These are phyloP conservation scores for Perkinsus olseni DNA, from an alignment of 169 alveolate genomes.

Conservation along the genomic window DNA sequence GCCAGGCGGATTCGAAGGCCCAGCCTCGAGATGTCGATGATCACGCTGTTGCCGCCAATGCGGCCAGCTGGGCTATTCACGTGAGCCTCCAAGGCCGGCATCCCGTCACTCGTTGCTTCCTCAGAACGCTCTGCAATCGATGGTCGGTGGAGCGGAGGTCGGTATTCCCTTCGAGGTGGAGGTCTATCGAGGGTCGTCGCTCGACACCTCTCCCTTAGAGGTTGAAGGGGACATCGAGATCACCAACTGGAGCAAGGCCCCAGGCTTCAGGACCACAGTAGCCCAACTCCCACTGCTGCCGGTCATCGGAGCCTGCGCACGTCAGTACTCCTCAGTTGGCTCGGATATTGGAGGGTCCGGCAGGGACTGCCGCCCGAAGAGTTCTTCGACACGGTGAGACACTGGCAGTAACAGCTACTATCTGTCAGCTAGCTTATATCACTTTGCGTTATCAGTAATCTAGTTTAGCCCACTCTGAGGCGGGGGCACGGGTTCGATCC, in stretches of 20 bases:
- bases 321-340: neutral
- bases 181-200: neutral
- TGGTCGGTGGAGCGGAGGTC: neutral
- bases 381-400: neutral
- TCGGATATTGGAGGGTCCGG: neutral
- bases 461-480: too few species aligned
- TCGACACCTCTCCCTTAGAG: neutral
- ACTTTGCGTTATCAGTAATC: too few species aligned
- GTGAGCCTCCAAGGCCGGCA: neutral
- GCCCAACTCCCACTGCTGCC: neutral
- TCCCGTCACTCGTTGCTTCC: neutral
- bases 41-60: neutral
- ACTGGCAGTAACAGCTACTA: too few species aligned
- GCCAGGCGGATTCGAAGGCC: neutral
- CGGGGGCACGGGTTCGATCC: too few species aligned
- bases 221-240: neutral
- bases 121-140: neutral
- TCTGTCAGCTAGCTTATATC: too few species aligned
- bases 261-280: neutral
- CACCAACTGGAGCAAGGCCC: neutral
- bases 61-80: neutral
- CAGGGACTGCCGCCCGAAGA: neutral
- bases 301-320: neutral
- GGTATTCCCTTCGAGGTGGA: neutral
- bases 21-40: neutral